A percentile compares a stretch with the other conserved stretches of the same genome.
These are phyloP conservation scores for Trapa bicornis DNA, from an alignment of 345 rosid genomes.

Conservation along the genomic window DNA sequence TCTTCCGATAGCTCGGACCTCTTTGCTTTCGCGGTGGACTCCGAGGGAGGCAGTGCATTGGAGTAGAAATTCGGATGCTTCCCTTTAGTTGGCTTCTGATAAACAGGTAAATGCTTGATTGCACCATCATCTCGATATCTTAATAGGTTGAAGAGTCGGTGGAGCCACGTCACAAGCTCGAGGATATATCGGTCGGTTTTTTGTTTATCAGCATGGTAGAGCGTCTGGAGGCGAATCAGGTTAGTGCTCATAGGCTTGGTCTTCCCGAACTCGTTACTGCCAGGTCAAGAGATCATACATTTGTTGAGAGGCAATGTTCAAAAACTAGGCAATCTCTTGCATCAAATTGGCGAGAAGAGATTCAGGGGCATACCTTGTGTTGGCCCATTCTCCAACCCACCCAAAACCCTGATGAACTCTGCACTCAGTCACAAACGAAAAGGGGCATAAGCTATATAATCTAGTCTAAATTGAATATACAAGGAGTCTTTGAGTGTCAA, in stretches of 20 bases:
- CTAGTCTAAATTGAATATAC: background rate
- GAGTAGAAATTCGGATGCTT: slow-evolving; percentile 13
- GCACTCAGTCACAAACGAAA: slow-evolving; percentile 10
- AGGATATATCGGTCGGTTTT: slow-evolving; percentile 56
- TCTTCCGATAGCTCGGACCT: slow-evolving; percentile 39
- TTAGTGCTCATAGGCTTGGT: slow-evolving; percentile 13
- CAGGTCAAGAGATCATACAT: slow-evolving; percentile 4
- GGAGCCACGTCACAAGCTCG: slow-evolving; percentile 68
- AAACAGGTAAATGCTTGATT: slow-evolving; percentile 19
- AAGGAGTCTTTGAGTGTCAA: background rate
- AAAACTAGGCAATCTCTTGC: background rate
- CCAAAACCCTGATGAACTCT: slow-evolving; percentile 99
- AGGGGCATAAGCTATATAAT: background rate
- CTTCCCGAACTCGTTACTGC: slow-evolving; percentile 25
- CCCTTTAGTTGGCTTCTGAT: slow-evolving; percentile 23
- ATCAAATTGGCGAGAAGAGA: background rate
- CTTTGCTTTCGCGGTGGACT: slow-evolving; percentile 15
- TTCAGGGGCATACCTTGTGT: slow-evolving; percentile 33
- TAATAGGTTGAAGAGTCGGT: slow-evolving; percentile 40
- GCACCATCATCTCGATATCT: slow-evolving; percentile 32
- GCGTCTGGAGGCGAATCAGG: slow-evolving; percentile 66
- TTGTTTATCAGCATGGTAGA: slow-evolving; percentile 61
- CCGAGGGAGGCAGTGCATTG: slow-evolving; percentile 24
- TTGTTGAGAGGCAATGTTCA: background rate
- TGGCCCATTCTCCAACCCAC: slow-evolving; percentile 99